Evolutionary conservation across 2,329 filamentous ascomycete species (phyloP).

Genomic region (Trichoderma afroharzianum): DNA sequence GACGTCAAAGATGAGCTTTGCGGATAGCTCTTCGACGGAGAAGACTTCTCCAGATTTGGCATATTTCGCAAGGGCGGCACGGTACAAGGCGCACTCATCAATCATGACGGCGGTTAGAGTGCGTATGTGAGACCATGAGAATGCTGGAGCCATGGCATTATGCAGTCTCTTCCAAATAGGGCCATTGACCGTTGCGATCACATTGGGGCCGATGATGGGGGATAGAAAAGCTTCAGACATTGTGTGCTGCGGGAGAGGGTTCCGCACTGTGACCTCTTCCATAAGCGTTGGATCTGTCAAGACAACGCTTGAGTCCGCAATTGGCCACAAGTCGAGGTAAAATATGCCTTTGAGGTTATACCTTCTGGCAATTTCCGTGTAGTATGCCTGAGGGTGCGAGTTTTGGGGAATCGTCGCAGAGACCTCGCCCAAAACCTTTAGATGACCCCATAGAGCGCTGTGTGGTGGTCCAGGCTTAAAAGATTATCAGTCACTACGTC

Average conservation of each 20-base stretch:
- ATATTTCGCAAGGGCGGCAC: constrained; percentile 9
- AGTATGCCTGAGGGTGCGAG: constrained; percentile 24
- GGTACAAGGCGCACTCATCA: constrained; percentile 26
- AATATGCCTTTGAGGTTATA: constrained; percentile 28
- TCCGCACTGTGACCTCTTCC: constrained; percentile 24
- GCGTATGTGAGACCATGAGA: constrained; percentile 25
- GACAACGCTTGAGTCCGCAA: constrained; percentile 26
- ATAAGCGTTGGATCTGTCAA: constrained; percentile 27
- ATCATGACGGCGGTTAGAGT: constrained; percentile 25
- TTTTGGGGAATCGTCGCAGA: constrained; percentile 22
- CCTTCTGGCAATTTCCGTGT: constrained; percentile 24
- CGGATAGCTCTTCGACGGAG: constrained; percentile 24
- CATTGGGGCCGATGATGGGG: constrained; percentile 14
- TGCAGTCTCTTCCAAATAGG: constrained; percentile 29
- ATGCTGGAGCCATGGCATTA: constrained; percentile 27
- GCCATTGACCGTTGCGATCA: constrained; percentile 25
- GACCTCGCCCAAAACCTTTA: constrained; percentile 21
- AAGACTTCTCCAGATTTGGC: constrained; percentile 20
- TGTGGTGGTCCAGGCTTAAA: constrained; percentile 20
- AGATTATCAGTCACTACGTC: not conserved
- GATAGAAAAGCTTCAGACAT: constrained; percentile 17
- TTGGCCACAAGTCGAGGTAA: constrained; percentile 32
- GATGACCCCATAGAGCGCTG: constrained; percentile 24
- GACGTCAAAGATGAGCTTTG: constrained; percentile 26
- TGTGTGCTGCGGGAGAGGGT: constrained; percentile 22